Percentiles rank a stretch among this genome's conserved stretches.
Conservation (phyloP, 139 green algal species). For the Eudorina sp. region DNA sequence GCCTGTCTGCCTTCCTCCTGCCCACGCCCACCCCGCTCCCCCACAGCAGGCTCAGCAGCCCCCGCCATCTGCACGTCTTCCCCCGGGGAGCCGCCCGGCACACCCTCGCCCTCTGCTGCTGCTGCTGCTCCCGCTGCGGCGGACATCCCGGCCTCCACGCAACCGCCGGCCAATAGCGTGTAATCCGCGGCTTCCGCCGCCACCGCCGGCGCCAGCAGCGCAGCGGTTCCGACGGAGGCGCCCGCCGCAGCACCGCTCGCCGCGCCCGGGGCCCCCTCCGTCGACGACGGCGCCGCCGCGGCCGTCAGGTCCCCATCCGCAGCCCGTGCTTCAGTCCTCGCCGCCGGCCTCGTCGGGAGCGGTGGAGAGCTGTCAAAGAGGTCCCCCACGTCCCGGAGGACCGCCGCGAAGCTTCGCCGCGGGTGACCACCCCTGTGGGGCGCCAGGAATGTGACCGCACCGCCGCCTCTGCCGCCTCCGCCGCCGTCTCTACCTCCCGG, state of each 20-base stretch:
- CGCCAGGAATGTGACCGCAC: too few relatives aligned
- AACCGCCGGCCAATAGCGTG: not conserved
- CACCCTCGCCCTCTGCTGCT: not conserved
- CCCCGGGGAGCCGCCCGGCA: too few relatives aligned
- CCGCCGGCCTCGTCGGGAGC: not conserved
- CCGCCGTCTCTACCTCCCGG: too few relatives aligned
- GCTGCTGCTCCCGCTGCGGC: conserved; percentile 6
- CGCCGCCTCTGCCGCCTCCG: too few relatives aligned
- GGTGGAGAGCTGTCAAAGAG: not conserved
- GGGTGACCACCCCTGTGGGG: too few relatives aligned
- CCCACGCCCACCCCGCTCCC: too few relatives aligned
- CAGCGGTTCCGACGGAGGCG: not conserved
- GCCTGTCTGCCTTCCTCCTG: too few relatives aligned
- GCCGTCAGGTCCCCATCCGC: too few relatives aligned
- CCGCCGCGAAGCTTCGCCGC: not conserved
- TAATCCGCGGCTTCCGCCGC: too few relatives aligned
- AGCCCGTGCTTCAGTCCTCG: not conserved
- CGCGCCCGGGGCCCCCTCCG: too few relatives aligned
- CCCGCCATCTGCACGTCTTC: too few relatives aligned
- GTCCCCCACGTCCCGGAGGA: not conserved
- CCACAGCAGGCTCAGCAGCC: too few relatives aligned
- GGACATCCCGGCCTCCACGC: not conserved
- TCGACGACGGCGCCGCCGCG: not conserved
- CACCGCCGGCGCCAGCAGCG: not conserved
- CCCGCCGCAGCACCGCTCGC: not conserved